Base-by-base conservation (phyloP, 129 eudicot species). In the Glebionis coronaria region DNA sequence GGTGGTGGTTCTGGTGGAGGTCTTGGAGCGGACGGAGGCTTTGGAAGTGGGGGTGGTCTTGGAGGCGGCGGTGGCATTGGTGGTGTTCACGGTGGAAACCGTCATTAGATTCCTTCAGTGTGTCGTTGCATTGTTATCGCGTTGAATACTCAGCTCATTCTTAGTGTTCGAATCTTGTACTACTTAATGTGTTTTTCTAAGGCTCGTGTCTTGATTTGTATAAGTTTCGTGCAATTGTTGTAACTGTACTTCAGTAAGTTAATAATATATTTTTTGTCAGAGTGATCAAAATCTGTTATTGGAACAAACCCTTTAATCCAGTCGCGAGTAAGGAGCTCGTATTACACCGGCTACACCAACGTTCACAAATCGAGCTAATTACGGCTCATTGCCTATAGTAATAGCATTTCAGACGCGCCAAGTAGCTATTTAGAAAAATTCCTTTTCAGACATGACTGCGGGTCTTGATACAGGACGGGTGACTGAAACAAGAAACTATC, bases 41-140 rank as follows among this genome's bases (percentile, higher is more conserved):
- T 44, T 62, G 83, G 83, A 3, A 28, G 70, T 65, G 58, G 70
- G 1, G 80, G 64, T 3, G 77, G 67, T 19, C 63, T 69, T 19
- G 83, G 83, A 7, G 80, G 73, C 13, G 77, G 80, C 1, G 78
- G 78, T 25, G 77, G 77, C 54, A 52, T 46, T 25, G 78, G 78
- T 42, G 61, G 68, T 0, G 72, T 69, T 27, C 31, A 73, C 45
- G 70, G 70, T 13, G 78, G 78, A 42, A 64, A 50, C 51, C 64
- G 71, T 40, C 60, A 28, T 47, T 59, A 71, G 65, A 23, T 57
- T 23, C 14, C 42, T 12, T 25, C 16, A 60, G 28, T 29, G 5
- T 12, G 27, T 3, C 46, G 27, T 52, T 6, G 5, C 31, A 15
- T 16, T 20, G 58, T 35, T 47, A 58, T 64, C 49, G 54, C 20